Conservation (phyloP, 495 filamentous ascomycete species). For the Hypoxylon lienhwacheense region DNA sequence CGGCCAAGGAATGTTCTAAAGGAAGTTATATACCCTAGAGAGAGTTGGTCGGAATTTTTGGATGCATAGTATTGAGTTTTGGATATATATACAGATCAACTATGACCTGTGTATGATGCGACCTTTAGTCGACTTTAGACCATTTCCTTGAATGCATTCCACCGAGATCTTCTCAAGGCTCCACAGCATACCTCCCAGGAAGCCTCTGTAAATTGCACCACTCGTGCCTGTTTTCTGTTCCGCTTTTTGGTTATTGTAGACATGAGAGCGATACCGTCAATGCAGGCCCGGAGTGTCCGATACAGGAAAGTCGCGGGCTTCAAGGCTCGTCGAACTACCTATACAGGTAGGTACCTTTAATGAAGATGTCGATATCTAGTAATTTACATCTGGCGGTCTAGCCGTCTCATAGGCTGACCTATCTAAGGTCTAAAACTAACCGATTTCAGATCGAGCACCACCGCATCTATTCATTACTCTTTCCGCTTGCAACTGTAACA, state of each 20-base stretch:
- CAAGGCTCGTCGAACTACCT: too few species aligned
- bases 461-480: too few species aligned
- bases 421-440: too few species aligned
- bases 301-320: too few species aligned
- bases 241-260: background rate
- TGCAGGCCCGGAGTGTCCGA: too few species aligned
- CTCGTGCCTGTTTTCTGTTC: background rate
- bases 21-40: conserved; percentile 24
- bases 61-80: background rate
- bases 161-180: background rate
- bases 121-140: conserved; percentile 10
- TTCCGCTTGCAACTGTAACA: background rate
- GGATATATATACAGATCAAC: conserved; percentile 6
- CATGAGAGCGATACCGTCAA: too few species aligned
- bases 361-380: too few species aligned
- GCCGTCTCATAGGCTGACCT: too few species aligned
- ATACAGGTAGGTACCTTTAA: too few species aligned
- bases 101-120: conserved; percentile 10
- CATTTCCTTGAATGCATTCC: conserved; percentile 8
- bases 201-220: background rate
- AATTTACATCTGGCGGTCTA: background rate
- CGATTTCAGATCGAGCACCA: too few species aligned
- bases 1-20: conserved; percentile 67
- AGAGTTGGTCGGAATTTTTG: conserved; percentile 8
- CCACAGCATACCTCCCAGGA: background rate